A percentile compares a stretch with the other conserved stretches of the same genome.
Conservation (phyloP, 352 stramenopile species). For the Phytopythium oedochilum region DNA sequence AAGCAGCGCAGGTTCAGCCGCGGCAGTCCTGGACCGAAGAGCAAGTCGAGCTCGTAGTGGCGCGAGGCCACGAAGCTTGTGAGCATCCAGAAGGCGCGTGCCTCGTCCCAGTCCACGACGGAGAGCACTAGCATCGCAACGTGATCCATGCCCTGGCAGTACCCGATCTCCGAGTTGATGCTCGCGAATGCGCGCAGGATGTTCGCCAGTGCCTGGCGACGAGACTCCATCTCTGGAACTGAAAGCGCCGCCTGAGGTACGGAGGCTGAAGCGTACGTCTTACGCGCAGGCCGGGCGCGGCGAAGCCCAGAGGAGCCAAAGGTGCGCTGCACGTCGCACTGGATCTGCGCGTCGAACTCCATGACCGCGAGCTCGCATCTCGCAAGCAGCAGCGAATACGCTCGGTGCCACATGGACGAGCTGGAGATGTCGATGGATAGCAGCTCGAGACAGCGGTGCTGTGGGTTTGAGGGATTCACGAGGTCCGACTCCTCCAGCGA, state of each 20-base stretch:
- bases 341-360: conserved; percentile 63
- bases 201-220: conserved; percentile 42
- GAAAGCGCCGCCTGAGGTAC: conserved; percentile 10
- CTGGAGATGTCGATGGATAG: conserved; percentile 7
- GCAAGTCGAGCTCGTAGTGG: conserved; percentile 48
- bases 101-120: conserved; percentile 61
- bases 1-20: conserved; percentile 61
- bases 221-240: conserved; percentile 13
- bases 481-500: conserved; percentile 37
- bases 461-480: conserved; percentile 5
- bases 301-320: conserved; percentile 60
- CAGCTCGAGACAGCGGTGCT: conserved; percentile 3
- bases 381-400: conserved; percentile 47
- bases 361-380: conserved; percentile 26
- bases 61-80: conserved; percentile 48
- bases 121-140: conserved; percentile 59
- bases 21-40: conserved; percentile 57
- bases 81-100: conserved; percentile 64
- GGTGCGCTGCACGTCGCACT: conserved; percentile 56
- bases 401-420: conserved; percentile 14
- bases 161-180: conserved; percentile 64
- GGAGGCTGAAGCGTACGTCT: conserved; percentile 5
- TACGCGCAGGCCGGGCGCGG: conserved; percentile 14
- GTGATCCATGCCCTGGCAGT: conserved; percentile 77
- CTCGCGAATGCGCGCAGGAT: conserved; percentile 61